Conservation (phyloP, 176 grass and related monocot genomes). For the Thinopyrum elongatum region DNA sequence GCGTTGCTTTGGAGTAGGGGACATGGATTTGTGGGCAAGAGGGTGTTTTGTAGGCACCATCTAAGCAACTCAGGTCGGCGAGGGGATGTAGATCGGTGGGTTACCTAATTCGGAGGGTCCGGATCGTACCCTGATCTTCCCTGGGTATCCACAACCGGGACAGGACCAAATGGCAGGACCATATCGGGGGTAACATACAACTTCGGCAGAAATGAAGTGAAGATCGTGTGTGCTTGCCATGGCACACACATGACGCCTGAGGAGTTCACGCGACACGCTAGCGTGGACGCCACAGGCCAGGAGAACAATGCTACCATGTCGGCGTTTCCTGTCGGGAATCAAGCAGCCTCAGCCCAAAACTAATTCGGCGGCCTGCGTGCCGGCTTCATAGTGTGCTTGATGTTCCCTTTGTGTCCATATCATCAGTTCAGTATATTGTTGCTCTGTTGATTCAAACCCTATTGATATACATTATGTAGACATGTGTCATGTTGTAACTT, state of each 20-base stretch:
- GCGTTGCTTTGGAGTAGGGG: no score
- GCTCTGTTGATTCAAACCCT: neutral
- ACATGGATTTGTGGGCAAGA: no score
- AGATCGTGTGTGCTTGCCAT: conserved; percentile 91
- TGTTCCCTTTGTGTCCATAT: conserved; percentile 26
- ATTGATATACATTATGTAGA: conserved; percentile 19
- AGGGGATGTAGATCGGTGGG: no score
- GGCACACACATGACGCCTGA: conserved; percentile 73
- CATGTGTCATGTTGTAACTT: conserved; percentile 3
- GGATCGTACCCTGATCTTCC: conserved; percentile 86
- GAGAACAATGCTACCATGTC: conserved; percentile 40
- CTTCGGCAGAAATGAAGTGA: conserved; percentile 61
- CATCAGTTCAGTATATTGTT: conserved; percentile 12
- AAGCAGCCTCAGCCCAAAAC: conserved; percentile 60
- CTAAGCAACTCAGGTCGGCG: no score
- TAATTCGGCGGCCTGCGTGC: neutral
- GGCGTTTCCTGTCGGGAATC: conserved; percentile 42
- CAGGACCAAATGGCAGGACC: conserved; percentile 68
- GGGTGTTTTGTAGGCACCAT: no score
- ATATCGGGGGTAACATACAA: conserved; percentile 98
- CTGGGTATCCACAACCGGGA: conserved; percentile 81
- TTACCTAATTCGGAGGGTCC: conserved; percentile 65
- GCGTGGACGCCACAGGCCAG: conserved; percentile 32
- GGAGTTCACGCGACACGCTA: conserved; percentile 84
- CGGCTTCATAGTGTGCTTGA: neutral